These are phyloP conservation scores for Jamesozyma jinghongensis DNA, from an alignment of 805 yeast species.

Conservation along the genomic window DNA sequence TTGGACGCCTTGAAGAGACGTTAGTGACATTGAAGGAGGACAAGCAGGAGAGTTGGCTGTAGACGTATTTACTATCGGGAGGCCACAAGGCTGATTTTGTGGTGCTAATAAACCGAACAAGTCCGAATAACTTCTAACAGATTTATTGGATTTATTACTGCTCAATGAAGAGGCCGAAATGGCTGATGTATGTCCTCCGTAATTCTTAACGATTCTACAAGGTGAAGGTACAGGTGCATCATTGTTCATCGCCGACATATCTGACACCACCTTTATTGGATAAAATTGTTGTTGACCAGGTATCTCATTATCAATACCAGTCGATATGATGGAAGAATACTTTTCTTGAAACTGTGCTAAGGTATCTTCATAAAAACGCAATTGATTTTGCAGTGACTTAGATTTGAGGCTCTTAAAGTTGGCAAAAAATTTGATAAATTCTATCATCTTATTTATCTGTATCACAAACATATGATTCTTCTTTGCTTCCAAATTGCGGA, in stretches of 20 bases:
- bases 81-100: background rate
- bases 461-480: background rate
- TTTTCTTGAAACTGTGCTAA: background rate
- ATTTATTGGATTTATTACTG: background rate
- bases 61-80: background rate
- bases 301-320: no score
- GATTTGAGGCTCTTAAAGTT: slow-evolving; percentile 4
- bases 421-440: slow-evolving; percentile 3
- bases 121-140: slow-evolving; percentile 17
- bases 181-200: no score
- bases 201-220: no score
- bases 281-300: background rate
- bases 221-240: no score
- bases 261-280: background rate
- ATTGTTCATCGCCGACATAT: no score
- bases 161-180: no score
- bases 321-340: background rate
- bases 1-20: background rate
- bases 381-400: background rate
- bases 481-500: background rate
- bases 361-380: slow-evolving; percentile 1
- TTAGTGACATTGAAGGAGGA: background rate
- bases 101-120: slow-evolving; percentile 3
- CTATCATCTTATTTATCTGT: slow-evolving; percentile 1
- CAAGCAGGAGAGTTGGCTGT: background rate